Base-by-base conservation (phyloP, 345 rosid species). In the Eucalyptus viminalis region DNA sequence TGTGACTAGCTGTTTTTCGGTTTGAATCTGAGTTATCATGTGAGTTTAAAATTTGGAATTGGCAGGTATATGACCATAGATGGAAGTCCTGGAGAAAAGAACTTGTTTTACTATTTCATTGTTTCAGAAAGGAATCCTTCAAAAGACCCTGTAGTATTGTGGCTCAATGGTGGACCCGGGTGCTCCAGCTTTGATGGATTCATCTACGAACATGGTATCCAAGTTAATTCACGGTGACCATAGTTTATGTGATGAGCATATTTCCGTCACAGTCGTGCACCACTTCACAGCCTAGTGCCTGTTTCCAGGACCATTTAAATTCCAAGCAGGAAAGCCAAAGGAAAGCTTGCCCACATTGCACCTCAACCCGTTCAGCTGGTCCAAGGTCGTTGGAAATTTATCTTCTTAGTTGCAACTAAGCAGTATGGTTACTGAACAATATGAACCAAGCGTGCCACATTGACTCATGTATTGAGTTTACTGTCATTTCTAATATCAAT, bases 141-240 rank as follows among this genome's bases (percentile, higher is more conserved):
- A 14, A 49, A 86, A 24, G 92, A 90, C 69, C 94, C 94, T 25
- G 89, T 93, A 19, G 89, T 91, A 43, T 37, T 93, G 49, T 93
- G 93, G 94, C 90, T 93, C 40, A 92, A 90, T 60, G 94, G 93
- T 15, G 94, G 94, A 16, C 93, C 94, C 6, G 92, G 90, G 15
- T 93, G 94, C 92, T 93, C 93, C 49, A 91, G 91, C 88, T 86
- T 93, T 15, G 92, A 87, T 15, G 91, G 92, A 12, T 93, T 93
- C 27, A 91, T 91, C 76, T 92, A 90, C 47, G 93, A 89, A 89
- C 90, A 90, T 11, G 95, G 94, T 93, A 91, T 45, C 11, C 4
- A n/a, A 51, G 60, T 43, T 34, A 43, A 86, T 7, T 19, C 49
- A 25, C 50, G 58, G 49, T 31, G 29, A 87, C 40, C n/a, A 43